Conservation (phyloP, 140 eudicot species). For the Flaveria floridana region DNA sequence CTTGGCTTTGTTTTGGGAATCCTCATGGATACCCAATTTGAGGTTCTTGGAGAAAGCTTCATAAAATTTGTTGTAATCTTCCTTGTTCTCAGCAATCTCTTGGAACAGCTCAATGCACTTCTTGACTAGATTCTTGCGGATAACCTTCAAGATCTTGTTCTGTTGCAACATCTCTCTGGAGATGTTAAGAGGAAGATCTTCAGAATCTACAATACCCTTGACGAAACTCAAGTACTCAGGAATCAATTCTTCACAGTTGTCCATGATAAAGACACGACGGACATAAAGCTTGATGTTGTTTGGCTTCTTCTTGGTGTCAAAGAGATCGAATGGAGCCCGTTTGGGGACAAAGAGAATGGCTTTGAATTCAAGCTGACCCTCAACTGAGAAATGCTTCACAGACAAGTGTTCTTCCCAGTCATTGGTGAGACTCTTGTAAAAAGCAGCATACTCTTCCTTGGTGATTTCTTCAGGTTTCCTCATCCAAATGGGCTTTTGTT, state of each 20-base stretch:
- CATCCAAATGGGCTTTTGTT: conserved; percentile 97
- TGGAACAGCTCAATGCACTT: conserved; percentile 87
- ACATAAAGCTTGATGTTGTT: conserved; percentile 94
- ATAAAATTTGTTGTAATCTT: conserved; percentile 79
- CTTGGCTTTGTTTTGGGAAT: conserved; percentile 72
- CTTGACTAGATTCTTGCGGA: conserved; percentile 85
- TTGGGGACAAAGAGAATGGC: conserved; percentile 86
- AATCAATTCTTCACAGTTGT: conserved; percentile 89
- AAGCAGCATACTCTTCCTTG: conserved; percentile 88
- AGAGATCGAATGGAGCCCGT: conserved; percentile 89
- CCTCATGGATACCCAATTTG: conserved; percentile 92
- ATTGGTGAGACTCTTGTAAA: conserved; percentile 84
- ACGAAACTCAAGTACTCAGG: conserved; percentile 88
- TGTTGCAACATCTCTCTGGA: conserved; percentile 87
- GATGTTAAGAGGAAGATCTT: conserved; percentile 87
- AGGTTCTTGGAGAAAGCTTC: conserved; percentile 94
- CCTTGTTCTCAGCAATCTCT: conserved; percentile 93
- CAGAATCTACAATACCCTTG: conserved; percentile 93
- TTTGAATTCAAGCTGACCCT: conserved; percentile 86
- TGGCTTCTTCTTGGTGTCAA: conserved; percentile 85
- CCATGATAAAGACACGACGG: conserved; percentile 93
- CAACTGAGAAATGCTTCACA: conserved; percentile 87
- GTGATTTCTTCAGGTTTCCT: conserved; percentile 90
- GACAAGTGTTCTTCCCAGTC: conserved; percentile 93
- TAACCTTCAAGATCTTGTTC: conserved; percentile 87